Percentiles rank a stretch among this genome's conserved stretches.
These are phyloP conservation scores for Pyrenophora tritici-repentis DNA, from an alignment of 2,329 filamentous ascomycete species.

Conservation along the genomic window DNA sequence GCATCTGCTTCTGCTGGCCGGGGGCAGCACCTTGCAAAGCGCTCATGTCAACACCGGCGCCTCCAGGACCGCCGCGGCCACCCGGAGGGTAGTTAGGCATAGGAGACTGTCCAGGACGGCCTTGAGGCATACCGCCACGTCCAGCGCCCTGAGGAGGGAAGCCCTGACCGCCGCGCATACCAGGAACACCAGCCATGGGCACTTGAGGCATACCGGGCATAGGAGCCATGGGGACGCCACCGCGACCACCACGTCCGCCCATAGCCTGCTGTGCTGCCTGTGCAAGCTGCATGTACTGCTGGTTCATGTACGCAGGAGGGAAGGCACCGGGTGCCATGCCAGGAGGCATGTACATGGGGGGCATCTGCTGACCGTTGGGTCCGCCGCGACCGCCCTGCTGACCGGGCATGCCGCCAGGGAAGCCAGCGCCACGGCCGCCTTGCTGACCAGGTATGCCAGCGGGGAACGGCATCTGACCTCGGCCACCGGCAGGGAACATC, in stretches of 20 bases:
- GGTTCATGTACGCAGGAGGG: conserved; percentile 77
- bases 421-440: conserved; percentile 83
- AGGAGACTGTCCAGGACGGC: conserved; percentile 39
- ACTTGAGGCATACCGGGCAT: conserved; percentile 74
- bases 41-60: conserved; percentile 55
- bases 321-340: conserved; percentile 67
- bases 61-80: conserved; percentile 29
- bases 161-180: conserved; percentile 49
- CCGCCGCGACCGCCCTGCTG: conserved; percentile 88
- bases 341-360: conserved; percentile 79
- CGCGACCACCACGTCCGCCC: conserved; percentile 60
- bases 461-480: conserved; percentile 67
- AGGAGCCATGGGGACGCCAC: conserved; percentile 63
- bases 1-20: conserved; percentile 95
- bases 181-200: conserved; percentile 60
- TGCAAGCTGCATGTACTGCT: conserved; percentile 78
- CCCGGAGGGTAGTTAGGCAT: conserved; percentile 42
- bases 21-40: conserved; percentile 60
- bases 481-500: conserved; percentile 62
- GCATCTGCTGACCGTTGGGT: conserved; percentile 75
- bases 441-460: conserved; percentile 70
- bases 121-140: conserved; percentile 41
- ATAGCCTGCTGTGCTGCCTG: conserved; percentile 69
- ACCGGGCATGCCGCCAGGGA: conserved; percentile 77
- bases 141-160: conserved; percentile 48